A percentile compares a stretch with the other conserved stretches of the same genome.
Conservation (phyloP, 1,284 basidiomycete species). For the Melanopsichium pennsylvanicum region DNA sequence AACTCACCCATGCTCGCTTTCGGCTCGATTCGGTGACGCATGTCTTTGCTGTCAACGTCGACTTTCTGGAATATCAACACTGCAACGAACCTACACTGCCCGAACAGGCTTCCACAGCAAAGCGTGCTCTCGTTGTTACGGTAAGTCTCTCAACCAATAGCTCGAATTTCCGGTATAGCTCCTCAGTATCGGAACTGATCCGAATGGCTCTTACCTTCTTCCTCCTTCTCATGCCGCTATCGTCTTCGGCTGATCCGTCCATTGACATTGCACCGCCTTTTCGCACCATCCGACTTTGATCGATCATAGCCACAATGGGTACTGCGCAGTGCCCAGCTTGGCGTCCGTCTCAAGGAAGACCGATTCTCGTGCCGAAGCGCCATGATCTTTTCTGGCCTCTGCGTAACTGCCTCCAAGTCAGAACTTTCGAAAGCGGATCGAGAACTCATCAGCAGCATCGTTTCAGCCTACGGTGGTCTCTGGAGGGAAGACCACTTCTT, state of each 20-base stretch:
- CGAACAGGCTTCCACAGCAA: constrained; percentile 3
- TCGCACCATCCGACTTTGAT: constrained; percentile 3
- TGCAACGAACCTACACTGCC: constrained; percentile 35
- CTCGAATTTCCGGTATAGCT: not conserved
- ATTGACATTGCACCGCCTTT: not conserved
- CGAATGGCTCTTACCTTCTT: not conserved
- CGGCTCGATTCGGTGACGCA: constrained; percentile 64
- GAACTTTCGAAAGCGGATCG: constrained; percentile 72
- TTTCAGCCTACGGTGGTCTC: constrained; percentile 81
- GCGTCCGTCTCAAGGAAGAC: constrained; percentile 58
- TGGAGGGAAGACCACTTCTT: constrained; percentile 77
- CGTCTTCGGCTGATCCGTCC: constrained; percentile 11
- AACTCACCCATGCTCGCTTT: constrained; percentile 13
- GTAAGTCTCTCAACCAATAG: constrained; percentile 10
- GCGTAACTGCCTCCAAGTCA: constrained; percentile 70
- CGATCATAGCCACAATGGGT: constrained; percentile 52
- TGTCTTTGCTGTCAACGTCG: constrained; percentile 70
- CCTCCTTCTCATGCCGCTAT: constrained; percentile 1
- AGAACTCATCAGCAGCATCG: constrained; percentile 77
- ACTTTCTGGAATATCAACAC: constrained; percentile 69
- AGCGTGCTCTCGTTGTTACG: constrained; percentile 28
- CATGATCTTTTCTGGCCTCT: constrained; percentile 81
- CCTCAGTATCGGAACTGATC: constrained; percentile 12
- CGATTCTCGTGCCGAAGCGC: constrained; percentile 78
- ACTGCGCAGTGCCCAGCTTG: constrained; percentile 36